Percentiles rank a stretch among this genome's conserved stretches.
Conservation (phyloP, 164 flowering plant species). For the Magnolia changhungtana region DNA sequence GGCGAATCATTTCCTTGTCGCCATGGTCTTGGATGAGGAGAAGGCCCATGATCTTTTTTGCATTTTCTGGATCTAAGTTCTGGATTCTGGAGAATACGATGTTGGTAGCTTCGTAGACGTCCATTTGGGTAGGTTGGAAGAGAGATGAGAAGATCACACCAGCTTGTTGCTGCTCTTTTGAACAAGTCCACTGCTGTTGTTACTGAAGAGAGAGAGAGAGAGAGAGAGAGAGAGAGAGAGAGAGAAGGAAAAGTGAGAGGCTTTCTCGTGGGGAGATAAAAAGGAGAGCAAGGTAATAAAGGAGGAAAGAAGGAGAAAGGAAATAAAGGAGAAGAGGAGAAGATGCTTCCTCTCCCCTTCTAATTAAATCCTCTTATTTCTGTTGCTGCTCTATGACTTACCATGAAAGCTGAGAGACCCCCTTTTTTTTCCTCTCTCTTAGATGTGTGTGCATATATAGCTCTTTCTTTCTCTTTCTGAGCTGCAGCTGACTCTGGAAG, state of each 20-base stretch:
- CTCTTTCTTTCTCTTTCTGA: background rate
- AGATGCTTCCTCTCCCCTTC: background rate
- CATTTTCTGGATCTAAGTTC: constrained; percentile 77
- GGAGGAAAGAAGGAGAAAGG: background rate
- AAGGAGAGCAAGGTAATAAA: background rate
- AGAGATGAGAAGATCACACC: background rate
- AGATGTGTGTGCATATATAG: background rate
- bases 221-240: background rate
- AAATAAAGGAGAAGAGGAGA: background rate
- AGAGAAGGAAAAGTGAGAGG: background rate
- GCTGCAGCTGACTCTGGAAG: background rate
- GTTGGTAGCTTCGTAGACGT: constrained; percentile 82
- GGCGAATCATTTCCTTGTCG: constrained; percentile 89
- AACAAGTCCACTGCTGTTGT: constrained; percentile 2
- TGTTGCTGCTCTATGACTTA: background rate
- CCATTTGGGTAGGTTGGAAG: constrained; percentile 42
- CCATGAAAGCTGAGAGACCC: constrained; percentile 5
- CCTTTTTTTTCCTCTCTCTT: background rate
- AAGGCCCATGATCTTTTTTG: constrained; percentile 83
- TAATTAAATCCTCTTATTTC: too few species aligned
- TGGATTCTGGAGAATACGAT: constrained; percentile 80
- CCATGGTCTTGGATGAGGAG: constrained; percentile 87
- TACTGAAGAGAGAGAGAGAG: background rate
- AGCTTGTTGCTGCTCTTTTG: background rate
- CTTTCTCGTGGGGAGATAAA: constrained; percentile 1